These are phyloP conservation scores for Tricholoma hemisulphureum DNA, from an alignment of 768 basidiomycete genomes.

Conservation along the genomic window DNA sequence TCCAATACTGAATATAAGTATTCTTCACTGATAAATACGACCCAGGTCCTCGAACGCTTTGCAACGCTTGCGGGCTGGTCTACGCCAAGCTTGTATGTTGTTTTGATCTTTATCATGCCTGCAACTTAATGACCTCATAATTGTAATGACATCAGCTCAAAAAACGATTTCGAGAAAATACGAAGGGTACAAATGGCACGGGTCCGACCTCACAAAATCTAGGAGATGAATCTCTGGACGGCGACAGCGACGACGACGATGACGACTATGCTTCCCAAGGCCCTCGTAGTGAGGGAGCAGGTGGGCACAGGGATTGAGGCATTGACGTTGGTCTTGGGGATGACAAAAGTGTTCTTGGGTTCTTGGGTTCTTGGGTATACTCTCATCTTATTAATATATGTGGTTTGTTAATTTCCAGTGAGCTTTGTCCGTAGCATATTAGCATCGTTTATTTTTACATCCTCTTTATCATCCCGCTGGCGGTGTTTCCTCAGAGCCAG, in stretches of 20 bases:
- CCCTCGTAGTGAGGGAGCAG: slow-evolving; percentile 13
- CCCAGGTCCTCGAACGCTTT: slow-evolving; percentile 75
- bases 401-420: slow-evolving; percentile 2
- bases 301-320: slow-evolving; percentile 8
- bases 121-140: slow-evolving; percentile 4
- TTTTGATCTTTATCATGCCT: slow-evolving; percentile 7
- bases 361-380: background rate
- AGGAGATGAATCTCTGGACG: slow-evolving; percentile 11
- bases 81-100: slow-evolving; percentile 78
- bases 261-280: slow-evolving; percentile 20
- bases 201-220: background rate
- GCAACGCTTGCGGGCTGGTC: slow-evolving; percentile 84
- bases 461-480: background rate
- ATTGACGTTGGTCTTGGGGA: background rate
- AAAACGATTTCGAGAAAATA: slow-evolving; percentile 26
- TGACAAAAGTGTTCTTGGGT: background rate
- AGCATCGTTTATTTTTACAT: background rate
- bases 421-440: slow-evolving; percentile 1
- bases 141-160: background rate
- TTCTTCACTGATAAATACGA: background rate
- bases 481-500: background rate
- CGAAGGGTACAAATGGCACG: slow-evolving; percentile 26
- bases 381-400: slow-evolving; percentile 6
- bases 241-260: slow-evolving; percentile 18
- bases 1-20: background rate